Evolutionary conservation across 2,329 filamentous ascomycete species (phyloP), one percentile per base, ranked within the genome.

Genomic region (Boeremia lycopersici): DNA sequence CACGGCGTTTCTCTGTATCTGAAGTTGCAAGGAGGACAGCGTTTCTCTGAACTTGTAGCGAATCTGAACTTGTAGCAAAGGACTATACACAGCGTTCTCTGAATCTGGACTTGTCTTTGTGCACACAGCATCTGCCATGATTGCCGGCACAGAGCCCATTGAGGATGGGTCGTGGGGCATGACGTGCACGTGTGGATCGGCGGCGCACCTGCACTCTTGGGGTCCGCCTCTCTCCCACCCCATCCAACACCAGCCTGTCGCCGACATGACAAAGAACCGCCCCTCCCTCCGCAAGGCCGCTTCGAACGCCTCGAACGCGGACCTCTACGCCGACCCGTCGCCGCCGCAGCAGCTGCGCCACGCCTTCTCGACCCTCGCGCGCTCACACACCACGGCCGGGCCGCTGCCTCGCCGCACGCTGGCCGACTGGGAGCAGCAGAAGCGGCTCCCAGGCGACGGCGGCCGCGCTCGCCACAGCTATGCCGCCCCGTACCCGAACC

Each of bases 201-300:
- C 30, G 19, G 41, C 52, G 35, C 51, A 54, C 45, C 45, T 45
- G 31, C 23, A 40, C 23, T 13, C 34, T 23, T 29, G 6, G 17
- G 35, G 2, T 25, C 10, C 31, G 6, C 29, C 33, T 11, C 8
- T 15, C 40, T 7, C 10, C 4, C 34, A 36, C 8, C 12, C 30
- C 38, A n/a, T 26, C 26, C 13, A 31, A 38, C 38, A 5, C 23
- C 17, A 17, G 5, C 19, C 9, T n/a, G 42, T 15, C 29, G 40
- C 30, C 15, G 66, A 35, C 31, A 75, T 76, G 74, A 76, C 74
- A 9, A 74, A 67, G 56, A 76, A 74, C 31, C 65, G 69, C 23
- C 73, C 73, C n/a, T 53, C 57, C 13, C 68, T 75, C 29, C 70
- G 73, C 51, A 74, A 74, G 48, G 64, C 68, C 6, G 65, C 69